Evolutionary conservation across 2,329 filamentous ascomycete species (phyloP), one percentile per base, ranked within the genome.

Genomic region (Gyromitra esculenta): DNA sequence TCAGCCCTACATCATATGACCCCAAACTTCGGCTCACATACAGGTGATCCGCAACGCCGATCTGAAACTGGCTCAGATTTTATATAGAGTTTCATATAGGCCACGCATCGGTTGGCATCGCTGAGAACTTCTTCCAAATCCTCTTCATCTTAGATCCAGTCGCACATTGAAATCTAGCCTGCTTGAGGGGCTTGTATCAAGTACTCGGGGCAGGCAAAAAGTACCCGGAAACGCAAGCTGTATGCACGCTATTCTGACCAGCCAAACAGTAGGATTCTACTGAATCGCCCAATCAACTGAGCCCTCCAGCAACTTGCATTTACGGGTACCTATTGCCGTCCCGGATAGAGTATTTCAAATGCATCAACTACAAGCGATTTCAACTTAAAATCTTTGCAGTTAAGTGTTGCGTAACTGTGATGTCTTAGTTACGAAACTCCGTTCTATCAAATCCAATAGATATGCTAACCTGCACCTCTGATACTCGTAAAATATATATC

Each of bases 1-100:
- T 74, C 72, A 75, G 72, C 72, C 72, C 65, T 75, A 75, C 66
- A 71, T 75, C 37, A 75, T 75, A 70, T 75, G 72, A 70, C 69
- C 60, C 37, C 18, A 37, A 50, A 37, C 54, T n/a, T 70, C 59
- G 39, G 66, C 48, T 75, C 72, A 41, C 62, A 21, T 57, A 71
- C 65, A 75, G 57, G 57, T 70, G 69, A 64, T 65, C 41, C 35
- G 41, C 65, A 65, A 39, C 59, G 25, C 66, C 65, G 65, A 75
- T 75, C 72, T 75, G 72, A 71, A 75, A 75, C 65, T 56, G 43
- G 39, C 39, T 70, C 67, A 59, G 9, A 45, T 62, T 5, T 18
- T 63, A 54, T 45, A 52, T 63, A 69, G 60, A 39, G 37, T 39
- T 64, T 57, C 37, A 57, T 57, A 57, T 57, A 52, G 67, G 67